A percentile compares a stretch with the other conserved stretches of the same genome.
phyloP scores from a whole-genome alignment of 495 filamentous ascomycete species.

The Lentithecium fluviatile region DNA sequence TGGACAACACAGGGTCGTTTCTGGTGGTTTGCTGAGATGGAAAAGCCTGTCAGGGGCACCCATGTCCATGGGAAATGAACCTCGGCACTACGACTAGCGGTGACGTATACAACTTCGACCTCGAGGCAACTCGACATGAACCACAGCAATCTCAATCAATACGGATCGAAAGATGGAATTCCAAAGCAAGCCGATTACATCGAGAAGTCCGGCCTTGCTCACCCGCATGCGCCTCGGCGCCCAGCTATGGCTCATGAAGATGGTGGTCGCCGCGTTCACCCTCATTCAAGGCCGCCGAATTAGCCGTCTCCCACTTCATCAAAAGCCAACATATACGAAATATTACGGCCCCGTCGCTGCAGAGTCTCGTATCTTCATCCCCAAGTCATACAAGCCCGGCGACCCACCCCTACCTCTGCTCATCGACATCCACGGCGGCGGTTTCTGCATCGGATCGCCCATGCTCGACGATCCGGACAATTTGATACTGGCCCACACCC shows the following conservation, averaged over 20 bases:
- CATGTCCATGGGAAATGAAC: too few species aligned
- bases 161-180: too few species aligned
- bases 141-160: too few species aligned
- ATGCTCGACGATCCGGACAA: conserved; percentile 2
- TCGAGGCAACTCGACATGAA: too few species aligned
- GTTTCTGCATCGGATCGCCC: conserved; percentile 3
- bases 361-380: conserved; percentile 7
- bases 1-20: too few species aligned
- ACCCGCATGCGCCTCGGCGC: neutral
- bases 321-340: conserved; percentile 5
- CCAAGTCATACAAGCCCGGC: conserved; percentile 8
- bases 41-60: too few species aligned
- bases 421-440: conserved; percentile 7
- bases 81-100: too few species aligned
- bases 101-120: too few species aligned
- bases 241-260: conserved; percentile 5
- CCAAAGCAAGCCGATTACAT: too few species aligned
- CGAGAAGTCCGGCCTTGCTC: conserved; percentile 1
- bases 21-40: too few species aligned
- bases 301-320: neutral
- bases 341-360: neutral
- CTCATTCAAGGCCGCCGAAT: neutral
- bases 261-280: neutral
- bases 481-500: conserved; percentile 1
- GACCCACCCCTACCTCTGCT: conserved; percentile 1